A percentile compares a stretch with the other conserved stretches of the same genome.
phyloP scores from a whole-genome alignment of 106 monocot genomes.

The Xerophyta viscosa region DNA sequence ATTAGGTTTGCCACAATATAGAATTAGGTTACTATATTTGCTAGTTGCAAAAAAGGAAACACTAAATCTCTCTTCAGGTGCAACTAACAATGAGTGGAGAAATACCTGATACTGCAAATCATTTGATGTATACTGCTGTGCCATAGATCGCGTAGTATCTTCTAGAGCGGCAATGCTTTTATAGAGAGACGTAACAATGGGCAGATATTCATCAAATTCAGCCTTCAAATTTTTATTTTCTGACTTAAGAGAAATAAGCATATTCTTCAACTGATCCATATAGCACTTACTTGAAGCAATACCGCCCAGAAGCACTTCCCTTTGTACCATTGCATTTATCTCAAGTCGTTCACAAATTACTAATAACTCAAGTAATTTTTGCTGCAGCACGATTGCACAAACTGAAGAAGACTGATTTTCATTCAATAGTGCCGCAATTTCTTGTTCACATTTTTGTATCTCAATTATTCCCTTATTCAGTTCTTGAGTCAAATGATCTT shows the following conservation, averaged over 20 bases:
- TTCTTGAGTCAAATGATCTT: conserved; percentile 18
- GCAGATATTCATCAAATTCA: conserved; percentile 27
- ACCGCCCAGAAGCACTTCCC: conserved; percentile 12
- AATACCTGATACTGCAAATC: conserved; percentile 21
- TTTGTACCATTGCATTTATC: conserved; percentile 17
- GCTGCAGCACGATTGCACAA: conserved; percentile 29
- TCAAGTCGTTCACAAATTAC: conserved; percentile 25
- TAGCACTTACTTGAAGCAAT: conserved; percentile 16
- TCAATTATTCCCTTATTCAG: conserved; percentile 19
- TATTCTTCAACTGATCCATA: conserved; percentile 11
- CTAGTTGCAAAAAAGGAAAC: no score
- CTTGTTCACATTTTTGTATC: conserved; percentile 25
- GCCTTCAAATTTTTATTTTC: conserved; percentile 35
- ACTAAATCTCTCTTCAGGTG: no score
- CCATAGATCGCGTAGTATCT: conserved; percentile 25
- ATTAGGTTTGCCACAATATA: no score
- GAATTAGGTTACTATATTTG: no score
- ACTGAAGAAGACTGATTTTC: conserved; percentile 26
- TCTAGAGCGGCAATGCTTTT: conserved; percentile 29
- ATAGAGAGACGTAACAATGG: conserved; percentile 27
- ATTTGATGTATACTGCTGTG: conserved; percentile 13
- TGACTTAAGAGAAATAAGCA: conserved; percentile 16
- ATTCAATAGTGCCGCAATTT: conserved; percentile 22
- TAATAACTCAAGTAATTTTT: conserved; percentile 45
- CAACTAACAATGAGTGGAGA: neutral